Base-by-base conservation (phyloP, 371 early-diverging fungal species). In the Rhizopus delemar region DNA sequence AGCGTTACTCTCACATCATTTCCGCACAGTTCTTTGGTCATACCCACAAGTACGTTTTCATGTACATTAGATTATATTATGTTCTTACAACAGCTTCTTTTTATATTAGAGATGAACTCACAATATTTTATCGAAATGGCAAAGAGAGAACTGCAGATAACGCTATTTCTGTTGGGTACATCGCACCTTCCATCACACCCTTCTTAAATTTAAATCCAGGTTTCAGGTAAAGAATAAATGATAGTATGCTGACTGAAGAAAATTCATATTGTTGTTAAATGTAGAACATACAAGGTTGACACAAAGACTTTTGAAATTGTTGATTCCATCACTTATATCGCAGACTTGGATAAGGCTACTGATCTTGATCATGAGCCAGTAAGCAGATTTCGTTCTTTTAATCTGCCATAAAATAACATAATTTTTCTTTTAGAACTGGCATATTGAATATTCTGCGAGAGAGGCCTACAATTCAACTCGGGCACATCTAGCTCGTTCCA, bases 1-100 rank as follows among this genome's bases (percentile, higher is more conserved):
- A 82, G 38, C 72, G 85, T 7, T 85, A 85, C 45, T 69, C 83
- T 8, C 83, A 85, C 55, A 80, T 85, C 29, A 81, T 85, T 66
- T 75, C 81, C 5, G 81, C 69, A n/a, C 85, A 85, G 59, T 85
- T 85, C 68, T 85, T 79, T 72, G 85, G 85, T 12, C 85, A 85
- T 52, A 78, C 81, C 28, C 85, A 85, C 63, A 71, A 65, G 80
- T 75, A 68, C 22, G 22, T 22, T 22, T 22, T 22, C 22, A 22
- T 22, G 22, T 22, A 22, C 22, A 43, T 22, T 22, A 22, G 0
- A 22, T 22, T 22, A 22, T 22, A 0, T 22, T 22, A 22, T 22
- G 0, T 22, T 22, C 22, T 22, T 22, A 22, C 22, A 22, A 22
- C 22, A 22, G 22, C 22, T 22, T 22, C 22, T 22, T 22, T 22